A percentile compares a stretch with the other conserved stretches of the same genome.
These are phyloP conservation scores for Quercus berberidifolia DNA, from an alignment of 306 rosid genomes.

Conservation along the genomic window DNA sequence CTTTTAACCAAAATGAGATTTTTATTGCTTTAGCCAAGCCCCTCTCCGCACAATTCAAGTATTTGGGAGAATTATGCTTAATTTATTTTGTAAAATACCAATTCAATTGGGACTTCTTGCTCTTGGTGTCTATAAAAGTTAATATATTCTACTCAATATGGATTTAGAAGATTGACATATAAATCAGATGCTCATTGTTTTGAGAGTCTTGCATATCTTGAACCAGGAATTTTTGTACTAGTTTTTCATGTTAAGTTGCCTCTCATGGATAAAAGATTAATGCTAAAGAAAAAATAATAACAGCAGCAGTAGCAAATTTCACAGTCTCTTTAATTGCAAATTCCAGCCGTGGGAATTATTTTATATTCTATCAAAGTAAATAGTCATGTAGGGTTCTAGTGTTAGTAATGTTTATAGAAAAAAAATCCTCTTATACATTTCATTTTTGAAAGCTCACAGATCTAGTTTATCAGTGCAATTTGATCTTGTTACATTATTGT, in stretches of 20 bases:
- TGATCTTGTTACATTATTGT: constrained; percentile 31
- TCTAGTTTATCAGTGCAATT: constrained; percentile 20
- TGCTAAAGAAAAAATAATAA: background rate
- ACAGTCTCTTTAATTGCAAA: background rate
- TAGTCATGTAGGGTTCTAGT: background rate
- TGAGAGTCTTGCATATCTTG: background rate
- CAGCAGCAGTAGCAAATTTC: background rate
- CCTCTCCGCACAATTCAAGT: background rate
- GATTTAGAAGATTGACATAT: no score
- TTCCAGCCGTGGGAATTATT: background rate
- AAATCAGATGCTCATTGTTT: no score
- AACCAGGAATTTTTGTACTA: background rate
- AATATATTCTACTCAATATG: background rate
- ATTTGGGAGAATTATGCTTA: background rate
- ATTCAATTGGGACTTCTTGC: background rate
- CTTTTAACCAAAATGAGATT: background rate
- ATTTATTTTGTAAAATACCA: no score
- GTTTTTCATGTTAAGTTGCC: background rate
- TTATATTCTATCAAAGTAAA: background rate
- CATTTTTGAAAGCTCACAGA: background rate
- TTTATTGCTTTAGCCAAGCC: background rate
- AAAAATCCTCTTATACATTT: background rate
- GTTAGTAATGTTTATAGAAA: background rate
- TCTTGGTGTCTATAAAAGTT: background rate
- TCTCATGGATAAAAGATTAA: background rate